Evolutionary conservation across 306 rosid species (phyloP).

Genomic region (Sicyos edulis): DNA sequence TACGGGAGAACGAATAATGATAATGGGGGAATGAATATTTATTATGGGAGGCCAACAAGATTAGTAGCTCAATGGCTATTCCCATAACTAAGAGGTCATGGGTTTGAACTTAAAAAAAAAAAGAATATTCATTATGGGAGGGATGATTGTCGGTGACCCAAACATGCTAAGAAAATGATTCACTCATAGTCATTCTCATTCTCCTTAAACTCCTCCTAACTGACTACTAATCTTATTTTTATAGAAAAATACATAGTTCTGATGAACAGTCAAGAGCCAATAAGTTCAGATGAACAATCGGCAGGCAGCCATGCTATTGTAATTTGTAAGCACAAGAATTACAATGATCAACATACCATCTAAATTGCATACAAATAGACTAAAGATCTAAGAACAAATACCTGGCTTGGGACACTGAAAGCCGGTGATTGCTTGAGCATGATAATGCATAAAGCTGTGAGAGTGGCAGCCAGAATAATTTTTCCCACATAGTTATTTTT

Average conservation of each 20-base stretch:
- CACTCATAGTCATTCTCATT: too few species aligned
- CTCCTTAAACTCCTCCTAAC: background rate
- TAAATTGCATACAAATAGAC: background rate
- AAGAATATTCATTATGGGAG: too few species aligned
- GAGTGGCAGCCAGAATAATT: conserved; percentile 47
- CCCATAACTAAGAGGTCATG: too few species aligned
- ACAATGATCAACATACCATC: conserved; percentile 5
- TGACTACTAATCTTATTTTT: background rate
- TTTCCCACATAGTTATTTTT: conserved; percentile 46
- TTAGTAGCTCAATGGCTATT: too few species aligned
- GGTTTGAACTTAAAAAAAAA: too few species aligned
- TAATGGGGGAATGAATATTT: too few species aligned
- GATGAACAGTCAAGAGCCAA: background rate
- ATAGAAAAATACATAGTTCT: background rate
- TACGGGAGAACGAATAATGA: too few species aligned
- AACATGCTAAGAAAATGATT: too few species aligned
- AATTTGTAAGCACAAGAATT: background rate
- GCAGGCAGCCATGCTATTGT: too few species aligned
- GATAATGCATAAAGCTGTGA: conserved; percentile 56
- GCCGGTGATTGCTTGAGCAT: conserved; percentile 56
- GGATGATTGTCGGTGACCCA: too few species aligned
- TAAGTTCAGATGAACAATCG: background rate
- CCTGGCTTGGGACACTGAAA: conserved; percentile 53
- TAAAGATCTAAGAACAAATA: conserved; percentile 17
- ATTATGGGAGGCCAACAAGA: too few species aligned